Evolutionary conservation across 2,329 filamentous ascomycete genomes (phyloP).

Genomic region (Pyrenophora seminiperda): DNA sequence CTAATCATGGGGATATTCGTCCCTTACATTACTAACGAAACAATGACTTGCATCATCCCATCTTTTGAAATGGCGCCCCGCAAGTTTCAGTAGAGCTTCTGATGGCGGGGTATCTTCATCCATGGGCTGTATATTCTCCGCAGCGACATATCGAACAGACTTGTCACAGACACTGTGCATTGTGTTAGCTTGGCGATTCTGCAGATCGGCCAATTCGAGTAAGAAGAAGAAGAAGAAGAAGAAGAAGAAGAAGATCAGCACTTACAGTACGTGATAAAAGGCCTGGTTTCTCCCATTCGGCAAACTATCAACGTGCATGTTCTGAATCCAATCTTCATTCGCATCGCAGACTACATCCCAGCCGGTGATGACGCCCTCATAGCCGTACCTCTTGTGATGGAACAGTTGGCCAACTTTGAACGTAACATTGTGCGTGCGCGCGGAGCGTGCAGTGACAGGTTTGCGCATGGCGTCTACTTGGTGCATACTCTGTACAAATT

Average conservation of each 20-base stretch:
- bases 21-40: slow-evolving; percentile 83
- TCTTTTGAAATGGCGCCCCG: slow-evolving; percentile 86
- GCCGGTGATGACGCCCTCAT: slow-evolving; percentile 82
- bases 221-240: slow-evolving; percentile 28
- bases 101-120: slow-evolving; percentile 50
- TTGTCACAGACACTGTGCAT: slow-evolving; percentile 65
- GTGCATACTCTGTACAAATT: slow-evolving; percentile 62
- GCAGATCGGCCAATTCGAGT: neutral
- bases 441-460: slow-evolving; percentile 26
- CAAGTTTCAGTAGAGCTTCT: slow-evolving; percentile 67
- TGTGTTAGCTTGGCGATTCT: no score
- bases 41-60: slow-evolving; percentile 70
- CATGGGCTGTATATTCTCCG: slow-evolving; percentile 73
- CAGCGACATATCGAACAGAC: slow-evolving; percentile 74
- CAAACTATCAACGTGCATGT: slow-evolving; percentile 65
- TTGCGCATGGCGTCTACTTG: slow-evolving; percentile 62
- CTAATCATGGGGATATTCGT: slow-evolving; percentile 86
- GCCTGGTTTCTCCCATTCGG: slow-evolving; percentile 67
- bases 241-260: slow-evolving; percentile 35
- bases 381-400: slow-evolving; percentile 77
- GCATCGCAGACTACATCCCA: slow-evolving; percentile 72
- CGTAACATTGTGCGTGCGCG: slow-evolving; percentile 22
- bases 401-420: slow-evolving; percentile 77
- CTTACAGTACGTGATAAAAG: slow-evolving; percentile 88
- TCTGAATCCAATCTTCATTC: slow-evolving; percentile 66